Conservation (phyloP, 2,329 filamentous ascomycete genomes). For the Aspergillus tubingensis region DNA sequence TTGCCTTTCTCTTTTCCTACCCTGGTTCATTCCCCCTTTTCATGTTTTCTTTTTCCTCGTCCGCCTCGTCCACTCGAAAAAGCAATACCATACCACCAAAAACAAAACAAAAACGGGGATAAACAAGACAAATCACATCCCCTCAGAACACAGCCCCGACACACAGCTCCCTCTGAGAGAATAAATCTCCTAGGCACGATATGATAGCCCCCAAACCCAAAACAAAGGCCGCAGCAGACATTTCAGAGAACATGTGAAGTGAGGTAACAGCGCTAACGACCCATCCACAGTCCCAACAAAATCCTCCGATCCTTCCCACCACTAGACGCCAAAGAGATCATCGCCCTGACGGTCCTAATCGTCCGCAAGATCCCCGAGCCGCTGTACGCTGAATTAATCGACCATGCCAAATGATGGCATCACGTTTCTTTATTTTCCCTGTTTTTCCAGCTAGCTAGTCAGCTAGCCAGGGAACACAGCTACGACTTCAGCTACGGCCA, state of each 20-base stretch:
- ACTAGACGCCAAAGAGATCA: constrained; percentile 79
- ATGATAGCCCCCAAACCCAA: background rate
- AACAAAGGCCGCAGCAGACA: background rate
- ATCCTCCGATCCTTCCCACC: constrained; percentile 84
- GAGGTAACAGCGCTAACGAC: constrained; percentile 6
- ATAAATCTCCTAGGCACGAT: background rate
- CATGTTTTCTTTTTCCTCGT: background rate
- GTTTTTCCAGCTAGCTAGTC: background rate
- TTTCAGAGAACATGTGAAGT: too few species aligned
- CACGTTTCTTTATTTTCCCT: background rate
- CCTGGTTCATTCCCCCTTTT: background rate
- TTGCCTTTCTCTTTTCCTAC: background rate
- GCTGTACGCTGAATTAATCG: constrained; percentile 85
- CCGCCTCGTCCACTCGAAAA: background rate
- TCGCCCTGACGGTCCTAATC: constrained; percentile 80
- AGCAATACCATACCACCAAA: background rate
- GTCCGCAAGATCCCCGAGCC: constrained; percentile 88
- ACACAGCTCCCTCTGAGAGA: background rate
- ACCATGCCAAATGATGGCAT: constrained; percentile 64
- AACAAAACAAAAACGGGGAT: constrained; percentile 3
- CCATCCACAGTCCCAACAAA: constrained; percentile 74
- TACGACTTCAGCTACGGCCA: background rate
- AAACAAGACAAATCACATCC: constrained; percentile 2
- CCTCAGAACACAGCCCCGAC: background rate
- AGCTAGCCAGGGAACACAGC: background rate